These are phyloP conservation scores for Aspergillus steynii DNA, from an alignment of 495 filamentous ascomycete species.

Conservation along the genomic window DNA sequence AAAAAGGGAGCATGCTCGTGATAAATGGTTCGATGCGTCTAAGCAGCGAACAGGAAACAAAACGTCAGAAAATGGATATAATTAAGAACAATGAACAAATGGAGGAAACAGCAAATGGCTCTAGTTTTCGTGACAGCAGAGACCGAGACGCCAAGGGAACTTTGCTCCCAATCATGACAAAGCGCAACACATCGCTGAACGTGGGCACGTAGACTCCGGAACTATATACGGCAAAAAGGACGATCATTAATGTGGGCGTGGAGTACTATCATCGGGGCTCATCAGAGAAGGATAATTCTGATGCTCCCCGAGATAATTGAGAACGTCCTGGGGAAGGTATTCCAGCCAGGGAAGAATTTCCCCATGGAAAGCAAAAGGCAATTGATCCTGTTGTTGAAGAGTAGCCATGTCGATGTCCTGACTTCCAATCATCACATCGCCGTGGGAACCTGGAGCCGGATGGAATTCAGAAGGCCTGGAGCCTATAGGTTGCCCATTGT, in stretches of 20 bases:
- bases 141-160: conserved; percentile 15
- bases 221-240: conserved; percentile 22
- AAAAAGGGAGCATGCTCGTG: neutral
- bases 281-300: conserved; percentile 37
- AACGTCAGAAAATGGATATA: neutral
- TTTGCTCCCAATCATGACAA: conserved; percentile 12
- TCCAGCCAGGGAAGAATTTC: conserved; percentile 69
- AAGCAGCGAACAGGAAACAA: neutral
- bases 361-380: conserved; percentile 47
- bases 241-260: conserved; percentile 24
- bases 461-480: conserved; percentile 35
- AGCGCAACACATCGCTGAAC: conserved; percentile 19
- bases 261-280: conserved; percentile 32
- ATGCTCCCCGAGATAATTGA: conserved; percentile 54
- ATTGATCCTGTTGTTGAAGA: conserved; percentile 42
- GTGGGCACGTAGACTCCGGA: conserved; percentile 13
- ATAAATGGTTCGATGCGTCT: neutral
- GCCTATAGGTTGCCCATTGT: conserved; percentile 40
- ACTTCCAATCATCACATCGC: conserved; percentile 67
- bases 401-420: conserved; percentile 67
- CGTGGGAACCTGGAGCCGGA: conserved; percentile 36
- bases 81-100: neutral
- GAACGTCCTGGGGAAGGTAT: conserved; percentile 64
- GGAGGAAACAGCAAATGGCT: neutral
- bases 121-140: conserved; percentile 13